Conservation (phyloP, 164 flowering plant species). For the Platanus orientalis region DNA sequence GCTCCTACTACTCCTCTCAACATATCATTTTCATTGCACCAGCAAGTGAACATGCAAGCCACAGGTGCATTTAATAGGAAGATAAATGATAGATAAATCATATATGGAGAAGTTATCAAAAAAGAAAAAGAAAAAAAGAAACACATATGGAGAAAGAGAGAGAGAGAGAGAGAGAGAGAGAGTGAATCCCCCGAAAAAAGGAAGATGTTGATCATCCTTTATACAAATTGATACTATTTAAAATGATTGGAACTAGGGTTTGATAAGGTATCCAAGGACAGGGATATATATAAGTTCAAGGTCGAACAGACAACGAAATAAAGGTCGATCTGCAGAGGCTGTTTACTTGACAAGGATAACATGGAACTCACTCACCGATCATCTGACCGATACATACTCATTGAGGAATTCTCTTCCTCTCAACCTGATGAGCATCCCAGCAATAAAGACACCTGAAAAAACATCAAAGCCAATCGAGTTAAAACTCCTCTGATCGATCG, state of each 20-base stretch:
- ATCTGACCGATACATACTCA: too few species aligned
- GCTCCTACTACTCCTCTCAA: too few species aligned
- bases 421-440: not conserved
- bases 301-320: slow-evolving; percentile 23
- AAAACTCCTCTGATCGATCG: not conserved
- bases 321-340: slow-evolving; percentile 6
- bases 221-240: too few species aligned
- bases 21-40: not conserved
- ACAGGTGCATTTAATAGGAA: too few species aligned
- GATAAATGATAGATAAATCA: too few species aligned
- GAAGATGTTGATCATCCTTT: too few species aligned
- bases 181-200: too few species aligned
- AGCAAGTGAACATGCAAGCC: not conserved
- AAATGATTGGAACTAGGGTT: not conserved
- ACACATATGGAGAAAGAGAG: not conserved
- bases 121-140: too few species aligned
- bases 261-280: too few species aligned
- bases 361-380: slow-evolving; percentile 12
- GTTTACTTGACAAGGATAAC: slow-evolving; percentile 16
- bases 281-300: not conserved
- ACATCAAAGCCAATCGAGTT: not conserved
- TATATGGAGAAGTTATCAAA: too few species aligned
- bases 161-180: not conserved
- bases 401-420: too few species aligned
- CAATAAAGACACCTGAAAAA: not conserved